Evolutionary conservation across 139 green algal species (phyloP).

Genomic region (Micractinium sp.): DNA sequence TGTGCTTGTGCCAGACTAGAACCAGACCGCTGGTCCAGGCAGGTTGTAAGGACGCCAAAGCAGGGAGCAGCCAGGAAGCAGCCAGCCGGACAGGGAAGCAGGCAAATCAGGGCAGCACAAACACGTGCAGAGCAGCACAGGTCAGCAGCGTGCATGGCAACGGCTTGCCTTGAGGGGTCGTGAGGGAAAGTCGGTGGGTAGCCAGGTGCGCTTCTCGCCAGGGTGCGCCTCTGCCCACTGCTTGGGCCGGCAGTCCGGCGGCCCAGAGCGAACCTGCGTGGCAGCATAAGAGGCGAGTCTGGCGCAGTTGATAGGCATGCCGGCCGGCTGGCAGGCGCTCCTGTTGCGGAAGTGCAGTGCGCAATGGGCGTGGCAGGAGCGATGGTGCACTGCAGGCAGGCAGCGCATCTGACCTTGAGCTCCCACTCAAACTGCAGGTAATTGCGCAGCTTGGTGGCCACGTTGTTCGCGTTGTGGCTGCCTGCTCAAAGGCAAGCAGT

Average conservation of each 20-base stretch:
- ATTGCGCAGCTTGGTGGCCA: conserved; percentile 53
- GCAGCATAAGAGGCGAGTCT: not conserved
- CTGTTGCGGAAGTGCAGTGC: not conserved
- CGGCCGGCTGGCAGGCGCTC: not conserved
- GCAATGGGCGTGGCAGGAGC: not conserved
- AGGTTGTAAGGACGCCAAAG: not conserved
- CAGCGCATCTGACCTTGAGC: conserved; percentile 39
- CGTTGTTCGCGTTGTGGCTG: conserved; percentile 46
- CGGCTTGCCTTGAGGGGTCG: not conserved
- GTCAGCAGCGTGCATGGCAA: not conserved
- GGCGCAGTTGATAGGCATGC: not conserved
- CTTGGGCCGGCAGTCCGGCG: conserved; percentile 9
- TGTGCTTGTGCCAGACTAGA: too few species aligned
- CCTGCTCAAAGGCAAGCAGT: conserved; percentile 37
- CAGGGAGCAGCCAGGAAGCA: not conserved
- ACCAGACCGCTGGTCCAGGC: too few species aligned
- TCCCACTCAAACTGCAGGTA: conserved; percentile 78
- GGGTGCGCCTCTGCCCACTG: conserved; percentile 45
- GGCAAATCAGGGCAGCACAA: not conserved
- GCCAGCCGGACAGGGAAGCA: too few species aligned
- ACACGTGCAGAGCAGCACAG: not conserved
- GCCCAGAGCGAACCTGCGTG: not conserved
- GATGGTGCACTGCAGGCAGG: not conserved
- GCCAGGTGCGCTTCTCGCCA: not conserved
- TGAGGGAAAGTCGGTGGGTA: not conserved